Percentiles rank a stretch among this genome's conserved stretches.
phyloP scores from a whole-genome alignment of 768 basidiomycete genomes.

The Tricholoma furcatifolium region DNA sequence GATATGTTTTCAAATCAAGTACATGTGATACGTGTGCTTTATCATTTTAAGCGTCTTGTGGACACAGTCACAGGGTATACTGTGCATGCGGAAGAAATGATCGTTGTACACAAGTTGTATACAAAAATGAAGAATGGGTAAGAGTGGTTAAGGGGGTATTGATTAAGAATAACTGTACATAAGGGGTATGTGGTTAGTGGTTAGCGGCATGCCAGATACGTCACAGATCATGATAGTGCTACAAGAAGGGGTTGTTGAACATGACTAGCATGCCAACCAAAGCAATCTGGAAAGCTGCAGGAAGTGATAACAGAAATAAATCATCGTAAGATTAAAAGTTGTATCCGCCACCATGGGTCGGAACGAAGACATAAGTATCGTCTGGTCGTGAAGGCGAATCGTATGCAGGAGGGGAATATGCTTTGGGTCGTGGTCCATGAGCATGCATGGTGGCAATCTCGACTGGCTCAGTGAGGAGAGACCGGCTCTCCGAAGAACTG shows the following conservation, averaged over 20 bases:
- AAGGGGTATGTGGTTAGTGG: conserved; percentile 6
- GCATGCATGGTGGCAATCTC: conserved; percentile 52
- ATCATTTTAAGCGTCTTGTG: no score
- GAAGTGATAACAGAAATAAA: background rate
- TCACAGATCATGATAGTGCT: conserved; percentile 10
- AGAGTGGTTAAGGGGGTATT: background rate
- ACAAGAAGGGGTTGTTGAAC: conserved; percentile 10
- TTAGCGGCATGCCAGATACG: conserved; percentile 3
- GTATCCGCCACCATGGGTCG: conserved; percentile 16
- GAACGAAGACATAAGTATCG: conserved; percentile 25
- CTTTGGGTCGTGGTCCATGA: conserved; percentile 46
- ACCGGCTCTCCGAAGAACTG: conserved; percentile 34
- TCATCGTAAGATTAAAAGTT: conserved; percentile 4
- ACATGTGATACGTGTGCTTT: no score
- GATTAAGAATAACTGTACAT: conserved; percentile 12
- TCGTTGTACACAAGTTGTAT: no score
- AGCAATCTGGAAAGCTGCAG: conserved; percentile 2
- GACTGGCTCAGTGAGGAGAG: conserved; percentile 47
- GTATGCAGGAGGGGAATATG: conserved; percentile 53
- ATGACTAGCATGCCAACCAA: conserved; percentile 19
- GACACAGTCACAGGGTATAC: no score
- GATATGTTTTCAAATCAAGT: no score
- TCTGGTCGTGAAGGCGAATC: conserved; percentile 30
- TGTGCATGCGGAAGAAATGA: no score
- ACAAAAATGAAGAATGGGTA: background rate